Percentiles rank a stretch among this genome's conserved stretches.
Conservation (phyloP, 805 yeast species). For the Cyberlindnera subsufficiens region DNA sequence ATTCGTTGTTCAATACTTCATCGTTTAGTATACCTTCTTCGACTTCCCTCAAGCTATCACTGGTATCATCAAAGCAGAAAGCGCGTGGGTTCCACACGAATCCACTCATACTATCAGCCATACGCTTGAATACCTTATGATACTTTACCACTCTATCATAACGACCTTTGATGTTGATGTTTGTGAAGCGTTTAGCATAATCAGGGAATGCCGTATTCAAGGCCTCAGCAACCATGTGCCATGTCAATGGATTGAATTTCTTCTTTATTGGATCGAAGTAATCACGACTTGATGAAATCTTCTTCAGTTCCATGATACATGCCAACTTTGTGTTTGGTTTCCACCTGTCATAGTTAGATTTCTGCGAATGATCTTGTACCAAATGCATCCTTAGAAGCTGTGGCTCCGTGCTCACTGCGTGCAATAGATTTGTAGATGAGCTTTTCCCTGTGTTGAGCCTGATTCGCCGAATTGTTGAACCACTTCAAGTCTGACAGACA, state of each 20-base stretch:
- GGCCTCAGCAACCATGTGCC: slow-evolving; percentile 24
- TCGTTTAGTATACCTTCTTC: slow-evolving; percentile 12
- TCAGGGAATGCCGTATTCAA: slow-evolving; percentile 22
- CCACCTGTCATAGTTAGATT: slow-evolving; percentile 24
- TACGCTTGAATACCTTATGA: slow-evolving; percentile 18
- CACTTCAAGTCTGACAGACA: too few species aligned
- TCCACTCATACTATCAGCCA: slow-evolving; percentile 19
- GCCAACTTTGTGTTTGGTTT: slow-evolving; percentile 24
- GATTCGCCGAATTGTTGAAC: too few species aligned
- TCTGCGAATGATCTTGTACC: neutral
- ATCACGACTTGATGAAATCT: slow-evolving; percentile 14
- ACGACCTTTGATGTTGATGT: slow-evolving; percentile 23
- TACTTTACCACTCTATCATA: slow-evolving; percentile 23
- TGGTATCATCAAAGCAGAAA: slow-evolving; percentile 16
- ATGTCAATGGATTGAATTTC: slow-evolving; percentile 15
- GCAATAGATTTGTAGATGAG: too few species aligned
- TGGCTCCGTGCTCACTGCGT: too few species aligned
- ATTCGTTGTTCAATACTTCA: slow-evolving; percentile 10
- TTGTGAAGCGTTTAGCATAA: slow-evolving; percentile 22
- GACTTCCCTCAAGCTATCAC: slow-evolving; percentile 9
- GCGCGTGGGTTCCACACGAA: slow-evolving; percentile 19
- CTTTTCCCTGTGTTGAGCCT: too few species aligned
- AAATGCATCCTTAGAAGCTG: neutral
- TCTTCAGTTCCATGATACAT: slow-evolving; percentile 21
- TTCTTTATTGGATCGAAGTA: slow-evolving; percentile 12